Percentiles rank a stretch among this genome's conserved stretches.
These are phyloP conservation scores for Phalaenopsis equestris DNA, from an alignment of 106 monocot species.

Conservation along the genomic window DNA sequence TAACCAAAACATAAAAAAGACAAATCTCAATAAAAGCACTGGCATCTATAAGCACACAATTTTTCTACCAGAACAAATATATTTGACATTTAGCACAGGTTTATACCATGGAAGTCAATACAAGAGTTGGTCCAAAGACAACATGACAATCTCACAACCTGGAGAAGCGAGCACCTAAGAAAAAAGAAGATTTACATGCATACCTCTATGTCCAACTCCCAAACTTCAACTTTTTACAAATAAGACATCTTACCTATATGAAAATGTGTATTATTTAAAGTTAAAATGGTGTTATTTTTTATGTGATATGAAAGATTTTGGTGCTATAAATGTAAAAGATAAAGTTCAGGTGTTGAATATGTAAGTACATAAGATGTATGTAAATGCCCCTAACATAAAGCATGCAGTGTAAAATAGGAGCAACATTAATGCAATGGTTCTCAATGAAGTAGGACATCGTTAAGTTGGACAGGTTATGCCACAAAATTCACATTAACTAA, in stretches of 20 bases:
- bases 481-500: background rate
- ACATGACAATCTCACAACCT: background rate
- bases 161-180: background rate
- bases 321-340: no score
- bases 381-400: background rate
- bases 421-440: background rate
- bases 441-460: background rate
- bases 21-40: background rate
- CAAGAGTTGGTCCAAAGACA: background rate
- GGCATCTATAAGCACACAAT: background rate
- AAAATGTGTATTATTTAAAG: no score
- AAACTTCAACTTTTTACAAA: no score
- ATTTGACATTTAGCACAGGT: background rate
- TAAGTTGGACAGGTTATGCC: background rate
- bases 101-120: background rate
- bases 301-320: no score
- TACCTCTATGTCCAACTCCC: no score
- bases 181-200: background rate
- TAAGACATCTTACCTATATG: no score
- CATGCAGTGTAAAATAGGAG: background rate
- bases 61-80: background rate
- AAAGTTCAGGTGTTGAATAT: no score
- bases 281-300: no score
- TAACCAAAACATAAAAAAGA: background rate
- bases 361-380: no score